Evolutionary conservation across 2,329 filamentous ascomycete species (phyloP).

Genomic region (Didymella glomerata): DNA sequence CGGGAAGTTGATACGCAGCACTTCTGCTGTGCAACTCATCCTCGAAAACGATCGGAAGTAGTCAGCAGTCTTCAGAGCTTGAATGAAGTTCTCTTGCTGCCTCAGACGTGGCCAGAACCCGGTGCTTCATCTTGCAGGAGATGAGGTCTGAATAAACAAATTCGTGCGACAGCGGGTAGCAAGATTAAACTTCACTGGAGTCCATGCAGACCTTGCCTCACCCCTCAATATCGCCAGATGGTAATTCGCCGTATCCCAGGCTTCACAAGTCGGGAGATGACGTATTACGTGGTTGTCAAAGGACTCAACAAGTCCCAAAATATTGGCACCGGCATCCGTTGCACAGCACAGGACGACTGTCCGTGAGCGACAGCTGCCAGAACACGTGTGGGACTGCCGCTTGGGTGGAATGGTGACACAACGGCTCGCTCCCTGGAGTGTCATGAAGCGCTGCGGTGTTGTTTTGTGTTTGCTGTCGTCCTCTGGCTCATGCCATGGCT

Average conservation of each 20-base stretch:
- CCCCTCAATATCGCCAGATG: slow-evolving; percentile 26
- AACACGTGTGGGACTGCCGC: slow-evolving; percentile 26
- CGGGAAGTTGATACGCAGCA: slow-evolving; percentile 17
- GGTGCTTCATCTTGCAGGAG: slow-evolving; percentile 34
- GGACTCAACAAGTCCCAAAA: background rate
- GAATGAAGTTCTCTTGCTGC: slow-evolving; percentile 17
- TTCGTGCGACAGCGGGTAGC: slow-evolving; percentile 28
- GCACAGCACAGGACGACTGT: slow-evolving; percentile 3
- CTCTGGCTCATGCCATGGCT: slow-evolving; percentile 18
- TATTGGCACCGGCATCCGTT: slow-evolving; percentile 1
- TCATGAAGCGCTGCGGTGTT: slow-evolving; percentile 27
- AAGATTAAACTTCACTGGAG: slow-evolving; percentile 26
- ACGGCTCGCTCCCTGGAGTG: slow-evolving; percentile 18
- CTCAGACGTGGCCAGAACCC: slow-evolving; percentile 27
- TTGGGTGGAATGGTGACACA: slow-evolving; percentile 25
- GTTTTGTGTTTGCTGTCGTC: slow-evolving; percentile 19
- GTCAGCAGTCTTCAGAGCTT: slow-evolving; percentile 14
- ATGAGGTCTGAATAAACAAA: slow-evolving; percentile 32
- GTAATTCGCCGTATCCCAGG: slow-evolving; percentile 18
- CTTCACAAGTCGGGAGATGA: slow-evolving; percentile 31
- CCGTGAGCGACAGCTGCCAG: slow-evolving; percentile 10
- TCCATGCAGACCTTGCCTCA: slow-evolving; percentile 23
- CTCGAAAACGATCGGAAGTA: slow-evolving; percentile 19
- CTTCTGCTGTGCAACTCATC: slow-evolving; percentile 14
- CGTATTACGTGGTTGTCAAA: slow-evolving; percentile 21